Conservation (phyloP, 108 stramenopile species). For the Aurantiochytrium sp. region DNA sequence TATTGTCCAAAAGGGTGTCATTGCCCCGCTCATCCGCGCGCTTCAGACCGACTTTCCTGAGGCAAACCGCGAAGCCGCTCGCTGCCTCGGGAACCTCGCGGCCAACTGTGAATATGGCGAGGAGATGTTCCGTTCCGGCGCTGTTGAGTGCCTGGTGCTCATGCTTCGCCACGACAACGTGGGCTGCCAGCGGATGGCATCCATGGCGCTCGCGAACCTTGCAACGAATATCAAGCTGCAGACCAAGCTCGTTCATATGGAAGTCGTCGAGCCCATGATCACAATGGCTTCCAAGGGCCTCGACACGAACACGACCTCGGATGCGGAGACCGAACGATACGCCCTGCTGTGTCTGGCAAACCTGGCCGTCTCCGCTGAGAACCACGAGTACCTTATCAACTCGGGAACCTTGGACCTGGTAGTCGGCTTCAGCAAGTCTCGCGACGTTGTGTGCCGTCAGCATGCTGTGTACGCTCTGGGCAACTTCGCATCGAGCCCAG, state of each 20-base stretch:
- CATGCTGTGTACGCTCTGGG: constrained; percentile 72
- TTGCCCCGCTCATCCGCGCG: constrained; percentile 62
- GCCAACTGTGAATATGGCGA: constrained; percentile 70
- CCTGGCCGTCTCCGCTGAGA: constrained; percentile 55
- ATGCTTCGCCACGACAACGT: constrained; percentile 56
- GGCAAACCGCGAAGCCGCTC: constrained; percentile 67
- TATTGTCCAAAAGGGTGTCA: constrained; percentile 58
- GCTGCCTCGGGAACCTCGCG: constrained; percentile 73
- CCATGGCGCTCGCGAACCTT: constrained; percentile 67
- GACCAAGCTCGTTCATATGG: constrained; percentile 54
- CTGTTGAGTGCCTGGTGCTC: constrained; percentile 51
- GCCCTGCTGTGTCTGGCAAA: constrained; percentile 67
- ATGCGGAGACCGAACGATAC: constrained; percentile 71
- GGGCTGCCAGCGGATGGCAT: constrained; percentile 62
- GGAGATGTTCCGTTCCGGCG: constrained; percentile 57
- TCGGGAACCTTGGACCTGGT: constrained; percentile 61
- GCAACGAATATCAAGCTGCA: constrained; percentile 65
- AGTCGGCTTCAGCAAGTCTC: constrained; percentile 62
- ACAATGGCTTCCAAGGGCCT: constrained; percentile 56
- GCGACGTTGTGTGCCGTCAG: constrained; percentile 70
- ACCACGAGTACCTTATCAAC: constrained; percentile 54
- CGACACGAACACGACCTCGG: constrained; percentile 63
- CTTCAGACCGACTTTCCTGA: constrained; percentile 46
- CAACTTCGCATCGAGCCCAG: constrained; percentile 65
- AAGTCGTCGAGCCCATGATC: constrained; percentile 59